phyloP scores from a whole-genome alignment of 2,329 filamentous ascomycete species.

The Neonectria magnoliae region DNA sequence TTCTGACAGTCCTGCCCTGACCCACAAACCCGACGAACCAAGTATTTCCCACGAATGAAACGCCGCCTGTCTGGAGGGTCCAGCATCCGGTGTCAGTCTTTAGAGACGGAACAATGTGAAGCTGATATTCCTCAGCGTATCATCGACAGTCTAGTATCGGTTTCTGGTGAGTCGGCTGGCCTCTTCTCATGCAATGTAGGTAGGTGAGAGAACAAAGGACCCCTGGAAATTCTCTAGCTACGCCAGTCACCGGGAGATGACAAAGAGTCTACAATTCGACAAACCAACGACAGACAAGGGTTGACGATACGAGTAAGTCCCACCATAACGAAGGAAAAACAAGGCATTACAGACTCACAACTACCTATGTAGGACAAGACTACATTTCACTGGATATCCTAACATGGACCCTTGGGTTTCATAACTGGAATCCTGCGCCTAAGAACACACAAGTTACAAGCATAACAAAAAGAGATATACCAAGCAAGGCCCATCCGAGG shows the following conservation, averaged over 20 bases:
- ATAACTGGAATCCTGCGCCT: no score
- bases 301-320: not conserved
- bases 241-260: not conserved
- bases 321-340: not conserved
- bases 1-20: not conserved
- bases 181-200: conserved; percentile 8
- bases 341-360: not conserved
- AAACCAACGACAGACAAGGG: not conserved
- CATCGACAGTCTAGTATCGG: conserved; percentile 19
- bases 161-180: conserved; percentile 16
- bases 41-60: conserved; percentile 28
- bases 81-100: not conserved
- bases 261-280: not conserved
- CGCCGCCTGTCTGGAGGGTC: no score
- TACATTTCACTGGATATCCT: not conserved
- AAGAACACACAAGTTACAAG: no score
- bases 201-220: conserved; percentile 12
- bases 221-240: not conserved
- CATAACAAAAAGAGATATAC: no score
- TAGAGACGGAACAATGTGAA: conserved; percentile 18
- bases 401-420: no score
- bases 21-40: conserved; percentile 9
- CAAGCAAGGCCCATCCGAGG: no score
- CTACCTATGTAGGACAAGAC: conserved; percentile 6
- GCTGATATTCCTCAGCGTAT: conserved; percentile 12